Evolutionary conservation across 305 asterid species (phyloP).

Genomic region (Solanum hybrid): DNA sequence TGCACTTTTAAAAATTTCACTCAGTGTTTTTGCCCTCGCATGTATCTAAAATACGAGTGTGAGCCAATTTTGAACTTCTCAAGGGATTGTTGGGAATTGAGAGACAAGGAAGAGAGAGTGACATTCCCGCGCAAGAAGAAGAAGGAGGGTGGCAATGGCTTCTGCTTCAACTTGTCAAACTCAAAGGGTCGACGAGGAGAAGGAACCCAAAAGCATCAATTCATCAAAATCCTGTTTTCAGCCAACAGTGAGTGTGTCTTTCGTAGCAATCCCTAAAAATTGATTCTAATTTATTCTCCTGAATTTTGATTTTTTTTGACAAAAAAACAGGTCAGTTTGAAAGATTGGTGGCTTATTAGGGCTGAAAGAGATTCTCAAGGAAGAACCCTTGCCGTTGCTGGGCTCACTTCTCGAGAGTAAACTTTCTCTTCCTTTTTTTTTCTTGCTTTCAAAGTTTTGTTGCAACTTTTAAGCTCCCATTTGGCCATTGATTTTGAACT

Average conservation of each 20-base stretch:
- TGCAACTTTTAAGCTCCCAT: not conserved
- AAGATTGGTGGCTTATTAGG: constrained; percentile 64
- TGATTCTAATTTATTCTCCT: not conserved
- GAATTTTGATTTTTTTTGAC: not conserved
- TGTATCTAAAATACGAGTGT: not conserved
- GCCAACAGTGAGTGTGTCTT: not conserved
- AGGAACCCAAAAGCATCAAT: not conserved
- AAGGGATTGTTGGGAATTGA: not conserved
- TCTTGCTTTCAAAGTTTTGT: not conserved
- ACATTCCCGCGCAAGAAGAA: not conserved
- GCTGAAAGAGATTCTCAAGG: constrained; percentile 28
- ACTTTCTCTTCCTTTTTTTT: not conserved
- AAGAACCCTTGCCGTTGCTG: constrained; percentile 47
- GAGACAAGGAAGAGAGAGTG: not conserved
- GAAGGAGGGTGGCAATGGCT: not conserved
- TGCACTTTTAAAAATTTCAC: accelerated
- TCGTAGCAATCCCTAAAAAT: not conserved
- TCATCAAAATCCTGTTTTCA: not conserved
- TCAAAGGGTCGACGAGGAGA: not conserved
- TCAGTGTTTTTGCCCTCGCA: too few relatives aligned
- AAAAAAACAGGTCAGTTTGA: constrained; percentile 39
- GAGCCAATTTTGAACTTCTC: too few relatives aligned
- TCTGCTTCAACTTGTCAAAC: not conserved
- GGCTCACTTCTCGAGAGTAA: constrained; percentile 41
- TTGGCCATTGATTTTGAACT: not conserved